Conservation (phyloP, 495 filamentous ascomycete species). For the Podospora bellae-mahoneyi region DNA sequence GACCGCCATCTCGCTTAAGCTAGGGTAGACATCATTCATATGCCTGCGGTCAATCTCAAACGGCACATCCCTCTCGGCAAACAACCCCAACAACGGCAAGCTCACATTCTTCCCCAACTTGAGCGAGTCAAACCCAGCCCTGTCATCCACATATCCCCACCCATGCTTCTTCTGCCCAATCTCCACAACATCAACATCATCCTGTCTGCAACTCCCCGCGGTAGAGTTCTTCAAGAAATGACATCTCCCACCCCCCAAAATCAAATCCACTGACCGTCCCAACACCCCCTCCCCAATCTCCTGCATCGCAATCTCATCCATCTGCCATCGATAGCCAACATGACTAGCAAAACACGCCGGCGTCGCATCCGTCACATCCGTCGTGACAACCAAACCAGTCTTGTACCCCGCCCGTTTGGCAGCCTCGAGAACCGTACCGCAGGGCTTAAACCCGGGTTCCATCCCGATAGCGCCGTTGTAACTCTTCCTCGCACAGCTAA, state of each 20-base stretch:
- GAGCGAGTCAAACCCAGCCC: conserved; percentile 74
- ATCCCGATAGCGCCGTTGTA: conserved; percentile 96
- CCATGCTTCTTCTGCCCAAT: conserved; percentile 68
- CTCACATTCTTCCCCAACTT: conserved; percentile 64
- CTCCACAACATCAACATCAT: conserved; percentile 64
- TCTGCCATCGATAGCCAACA: conserved; percentile 71
- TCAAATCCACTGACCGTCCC: conserved; percentile 81
- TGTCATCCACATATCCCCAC: conserved; percentile 71
- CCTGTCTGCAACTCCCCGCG: conserved; percentile 69
- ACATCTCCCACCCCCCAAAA: conserved; percentile 88
- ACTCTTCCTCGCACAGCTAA: conserved; percentile 85
- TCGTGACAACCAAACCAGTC: conserved; percentile 94
- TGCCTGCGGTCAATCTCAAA: conserved; percentile 85
- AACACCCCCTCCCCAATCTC: conserved; percentile 79
- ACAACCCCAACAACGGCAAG: conserved; percentile 83
- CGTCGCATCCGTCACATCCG: conserved; percentile 94
- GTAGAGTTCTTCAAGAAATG: conserved; percentile 84
- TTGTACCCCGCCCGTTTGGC: conserved; percentile 87
- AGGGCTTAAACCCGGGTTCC: conserved; percentile 77
- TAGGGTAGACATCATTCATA: conserved; percentile 77
- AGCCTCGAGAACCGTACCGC: conserved; percentile 91
- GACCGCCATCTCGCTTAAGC: conserved; percentile 84
- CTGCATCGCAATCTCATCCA: conserved; percentile 89
- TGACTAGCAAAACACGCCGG: conserved; percentile 93
- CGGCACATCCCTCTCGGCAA: conserved; percentile 79